phyloP scores from a whole-genome alignment of 2,329 filamentous ascomycete species.

The Coniosporium tulheliwenetii region DNA sequence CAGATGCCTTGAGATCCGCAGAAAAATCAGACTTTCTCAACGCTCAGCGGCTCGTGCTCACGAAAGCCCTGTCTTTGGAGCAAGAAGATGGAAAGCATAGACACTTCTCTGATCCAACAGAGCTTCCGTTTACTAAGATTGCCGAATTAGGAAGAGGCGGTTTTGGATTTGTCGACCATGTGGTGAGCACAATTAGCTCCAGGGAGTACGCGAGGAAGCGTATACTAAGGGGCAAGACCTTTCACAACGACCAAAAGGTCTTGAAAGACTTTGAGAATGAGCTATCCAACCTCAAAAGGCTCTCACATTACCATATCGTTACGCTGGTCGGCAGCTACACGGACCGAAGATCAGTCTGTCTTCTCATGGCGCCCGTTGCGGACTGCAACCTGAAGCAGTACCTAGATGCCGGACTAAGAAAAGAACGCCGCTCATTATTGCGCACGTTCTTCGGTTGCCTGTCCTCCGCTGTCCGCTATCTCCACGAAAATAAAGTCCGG shows the following conservation, averaged over 20 bases:
- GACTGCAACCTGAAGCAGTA: slow-evolving; percentile 9
- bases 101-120: no score
- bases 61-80: no score
- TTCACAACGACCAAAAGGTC: not conserved
- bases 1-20: no score
- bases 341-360: slow-evolving; percentile 6
- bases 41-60: no score
- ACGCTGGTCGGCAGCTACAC: slow-evolving; percentile 10
- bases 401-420: not conserved
- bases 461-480: slow-evolving; percentile 6
- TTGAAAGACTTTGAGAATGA: slow-evolving; percentile 6
- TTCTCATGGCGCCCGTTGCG: slow-evolving; percentile 10
- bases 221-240: not conserved
- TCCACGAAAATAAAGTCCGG: slow-evolving; percentile 6
- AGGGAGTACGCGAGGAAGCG: not conserved
- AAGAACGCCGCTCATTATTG: slow-evolving; percentile 4
- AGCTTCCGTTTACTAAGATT: no score
- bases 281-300: slow-evolving; percentile 7
- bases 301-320: slow-evolving; percentile 8
- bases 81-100: no score
- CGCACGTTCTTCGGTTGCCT: slow-evolving; percentile 13
- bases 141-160: no score
- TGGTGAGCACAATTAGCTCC: no score
- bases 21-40: no score
- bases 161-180: no score